phyloP scores from a whole-genome alignment of 2,329 filamentous ascomycete species.

The Fusarium hainanense region DNA sequence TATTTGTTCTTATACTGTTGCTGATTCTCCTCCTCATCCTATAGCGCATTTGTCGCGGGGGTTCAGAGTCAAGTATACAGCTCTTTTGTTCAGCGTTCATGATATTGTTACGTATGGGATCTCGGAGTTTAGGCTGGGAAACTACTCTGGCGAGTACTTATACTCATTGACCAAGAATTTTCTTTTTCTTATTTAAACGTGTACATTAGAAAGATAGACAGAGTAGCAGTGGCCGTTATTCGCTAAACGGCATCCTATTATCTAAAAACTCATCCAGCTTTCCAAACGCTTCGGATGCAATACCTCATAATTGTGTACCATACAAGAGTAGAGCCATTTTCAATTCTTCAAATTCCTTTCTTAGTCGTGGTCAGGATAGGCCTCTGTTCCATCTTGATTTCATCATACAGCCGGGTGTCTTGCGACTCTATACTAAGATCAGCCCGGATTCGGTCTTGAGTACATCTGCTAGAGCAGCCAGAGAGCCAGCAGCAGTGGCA shows the following conservation, averaged over 20 bases:
- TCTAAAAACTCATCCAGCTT: slow-evolving; percentile 41
- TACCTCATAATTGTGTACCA: slow-evolving; percentile 8
- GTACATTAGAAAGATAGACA: slow-evolving; percentile 45
- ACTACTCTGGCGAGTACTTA: slow-evolving; percentile 19
- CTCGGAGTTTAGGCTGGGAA: slow-evolving; percentile 40
- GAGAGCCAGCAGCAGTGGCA: slow-evolving; percentile 61
- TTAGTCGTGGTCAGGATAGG: slow-evolving; percentile 13
- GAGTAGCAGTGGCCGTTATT: slow-evolving; percentile 19
- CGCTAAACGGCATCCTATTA: slow-evolving; percentile 32
- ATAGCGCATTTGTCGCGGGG: slow-evolving; percentile 47
- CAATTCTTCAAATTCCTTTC: slow-evolving; percentile 28
- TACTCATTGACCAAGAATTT: slow-evolving; percentile 17
- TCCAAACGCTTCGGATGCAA: slow-evolving; percentile 11
- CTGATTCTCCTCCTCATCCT: slow-evolving; percentile 79
- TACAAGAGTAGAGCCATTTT: slow-evolving; percentile 5
- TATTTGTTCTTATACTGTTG: slow-evolving; percentile 87
- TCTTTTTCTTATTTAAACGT: slow-evolving; percentile 30
- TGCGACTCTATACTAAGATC: slow-evolving; percentile 52
- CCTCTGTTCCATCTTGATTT: neutral
- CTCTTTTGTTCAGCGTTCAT: slow-evolving; percentile 20
- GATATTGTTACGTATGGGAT: slow-evolving; percentile 20
- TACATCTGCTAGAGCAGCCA: slow-evolving; percentile 65
- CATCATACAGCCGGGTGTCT: neutral
- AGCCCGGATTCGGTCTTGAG: slow-evolving; percentile 64
- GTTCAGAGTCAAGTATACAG: neutral